Evolutionary conservation across 2,329 filamentous ascomycete species (phyloP), one percentile per base, ranked within the genome.

Genomic region (Claviceps cyperi): DNA sequence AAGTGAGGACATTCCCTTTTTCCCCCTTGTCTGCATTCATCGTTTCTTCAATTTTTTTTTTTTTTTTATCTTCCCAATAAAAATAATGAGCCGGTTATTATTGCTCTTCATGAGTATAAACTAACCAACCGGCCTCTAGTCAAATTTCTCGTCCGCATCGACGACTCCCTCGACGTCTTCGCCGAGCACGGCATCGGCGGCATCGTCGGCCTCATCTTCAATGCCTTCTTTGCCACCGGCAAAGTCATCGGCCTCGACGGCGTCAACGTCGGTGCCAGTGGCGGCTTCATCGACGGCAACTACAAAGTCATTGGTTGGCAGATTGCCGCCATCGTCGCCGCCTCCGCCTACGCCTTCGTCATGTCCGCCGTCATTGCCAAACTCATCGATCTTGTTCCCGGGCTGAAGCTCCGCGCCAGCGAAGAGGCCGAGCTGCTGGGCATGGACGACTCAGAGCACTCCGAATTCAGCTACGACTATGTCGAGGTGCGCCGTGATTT

Each of bases 401-500:
- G 86, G 45, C 77, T 92, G 19, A 78, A 88, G 64, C 83, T 92
- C 44, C 84, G 86, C 51, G 85, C 86, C 8, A 83, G 78, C 24
- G 84, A 89, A 61, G 83, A 90, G 67, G 86, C 86, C 22, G 86
- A 92, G 67, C 78, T 91, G 13, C 78, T 91, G 51, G 86, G 86
- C 57, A 90, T 91, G 84, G 86, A 92, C 61, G 86, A 91, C 63
- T 86, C 91, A 68, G 86, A 92, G 70, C 84, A 91, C 58, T 86
- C 86, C 67, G 86, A 92, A 68, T 92, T 91, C 63, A 86, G 86
- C 13, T 91, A 91, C 72, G 86, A 92, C 66, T 92, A 91, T 65
- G 86, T 92, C 56, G 86, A 92, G 75, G 85, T 91, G 52, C 83
- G 86, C 62, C 81, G 86, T 60, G 86, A 92, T 68, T 92, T 90